Evolutionary conservation across 495 filamentous ascomycete species (phyloP), one percentile per base, ranked within the genome.

Genomic region (Annulohypoxylon maeteangense): DNA sequence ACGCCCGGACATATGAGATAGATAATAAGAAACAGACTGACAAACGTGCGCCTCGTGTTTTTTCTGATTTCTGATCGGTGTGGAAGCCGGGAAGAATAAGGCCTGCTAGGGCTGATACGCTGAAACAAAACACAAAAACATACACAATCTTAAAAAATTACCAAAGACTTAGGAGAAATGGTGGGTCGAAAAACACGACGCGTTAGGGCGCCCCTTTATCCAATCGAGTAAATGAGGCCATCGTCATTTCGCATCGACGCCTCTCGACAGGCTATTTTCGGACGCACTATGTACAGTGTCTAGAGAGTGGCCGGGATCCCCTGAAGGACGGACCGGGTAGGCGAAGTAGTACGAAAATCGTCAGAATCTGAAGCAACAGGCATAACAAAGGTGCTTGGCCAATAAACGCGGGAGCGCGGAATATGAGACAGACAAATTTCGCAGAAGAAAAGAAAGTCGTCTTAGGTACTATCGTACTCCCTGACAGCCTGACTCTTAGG

Each of bases 301-400:
- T n/a, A n/a, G 64, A 54, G 67, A 64, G 23, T 65, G 36, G 42
- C 65, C 27, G 62, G 71, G 71, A 48, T 45, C 57, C 71, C 71
- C 45, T 68, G 60, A 23, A 44, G 11, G 10, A 23, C 61, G 23
- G 55, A 18, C 48, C 23, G 23, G 60, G 55, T 59, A 69, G 58
- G 60, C 65, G 70, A 68, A 68, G 60, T 68, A 38, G 54, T 42
- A 56, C 61, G 18, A 61, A 50, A 55, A 40, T 50, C 54, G 14
- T 23, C 29, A 60, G 65, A 72, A 72, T 68, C 65, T 72, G 70
- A 72, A 72, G 38, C 65, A 68, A 57, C 55, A 62, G 68, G 68
- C 63, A 67, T 67, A 11, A 14, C 23, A 47, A 20, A 22, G 34
- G 44, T 16, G 59, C n/a, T 38, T 56, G 47, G 23, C 70, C 65